A percentile compares a stretch with the other conserved stretches of the same genome.
phyloP scores from a whole-genome alignment of 768 basidiomycete species.

The Suillus bovinus region DNA sequence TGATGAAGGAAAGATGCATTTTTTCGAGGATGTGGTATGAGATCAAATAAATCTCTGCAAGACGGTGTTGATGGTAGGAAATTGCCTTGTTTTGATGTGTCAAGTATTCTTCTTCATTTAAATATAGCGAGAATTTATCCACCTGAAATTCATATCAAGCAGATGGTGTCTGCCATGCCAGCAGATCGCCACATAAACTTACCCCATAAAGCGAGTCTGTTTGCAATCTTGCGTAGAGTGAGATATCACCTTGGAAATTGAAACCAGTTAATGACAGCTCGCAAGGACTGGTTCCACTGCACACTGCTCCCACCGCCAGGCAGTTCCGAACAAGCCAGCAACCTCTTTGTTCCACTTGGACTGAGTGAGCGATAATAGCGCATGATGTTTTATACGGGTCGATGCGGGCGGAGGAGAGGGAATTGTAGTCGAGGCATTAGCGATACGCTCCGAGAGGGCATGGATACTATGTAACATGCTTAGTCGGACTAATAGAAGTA shows the following conservation, averaged over 20 bases:
- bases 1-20: not conserved
- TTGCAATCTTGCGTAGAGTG: no score
- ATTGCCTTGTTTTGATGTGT: not conserved
- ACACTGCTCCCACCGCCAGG: slow-evolving; percentile 46
- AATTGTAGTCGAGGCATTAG: slow-evolving; percentile 46
- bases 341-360: slow-evolving; percentile 62
- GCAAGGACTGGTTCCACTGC: no score
- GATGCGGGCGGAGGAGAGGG: slow-evolving; percentile 58
- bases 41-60: not conserved
- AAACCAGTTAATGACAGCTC: no score
- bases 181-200: not conserved
- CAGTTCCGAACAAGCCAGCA: slow-evolving; percentile 43
- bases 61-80: not conserved
- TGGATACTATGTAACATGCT: slow-evolving; percentile 42
- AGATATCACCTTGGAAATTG: no score
- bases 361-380: slow-evolving; percentile 49
- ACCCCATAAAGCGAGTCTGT: no score
- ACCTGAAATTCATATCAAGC: not conserved
- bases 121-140: no score
- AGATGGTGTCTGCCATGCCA: not conserved
- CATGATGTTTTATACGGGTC: slow-evolving; percentile 45
- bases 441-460: slow-evolving; percentile 49
- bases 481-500: not conserved
- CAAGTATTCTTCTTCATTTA: not conserved
- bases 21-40: not conserved